Evolutionary conservation across 2,329 filamentous ascomycete species (phyloP).

Genomic region (Pseudocercospora pini-densiflorae): DNA sequence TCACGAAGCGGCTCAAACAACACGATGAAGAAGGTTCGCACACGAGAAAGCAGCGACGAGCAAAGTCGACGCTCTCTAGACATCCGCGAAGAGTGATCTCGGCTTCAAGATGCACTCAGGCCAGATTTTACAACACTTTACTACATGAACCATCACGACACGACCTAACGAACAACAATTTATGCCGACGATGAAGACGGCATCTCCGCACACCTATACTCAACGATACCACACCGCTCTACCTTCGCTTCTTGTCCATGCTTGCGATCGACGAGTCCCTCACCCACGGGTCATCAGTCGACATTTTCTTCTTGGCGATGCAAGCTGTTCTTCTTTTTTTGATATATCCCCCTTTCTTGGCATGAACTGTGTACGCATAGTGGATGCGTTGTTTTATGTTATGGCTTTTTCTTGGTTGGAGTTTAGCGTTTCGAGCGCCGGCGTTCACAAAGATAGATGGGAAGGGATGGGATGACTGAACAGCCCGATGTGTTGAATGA

Average conservation of each 20-base stretch:
- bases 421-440: constrained; percentile 20
- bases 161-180: constrained; percentile 20
- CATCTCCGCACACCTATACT: constrained; percentile 9
- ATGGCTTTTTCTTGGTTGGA: constrained; percentile 8
- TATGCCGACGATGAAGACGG: constrained; percentile 13
- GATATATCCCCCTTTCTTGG: not conserved
- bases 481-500: constrained; percentile 8
- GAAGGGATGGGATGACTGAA: constrained; percentile 20
- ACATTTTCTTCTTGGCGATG: not conserved
- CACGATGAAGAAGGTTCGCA: constrained; percentile 54
- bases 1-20: constrained; percentile 55
- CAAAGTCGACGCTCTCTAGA: constrained; percentile 26
- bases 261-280: constrained; percentile 3
- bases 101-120: not conserved
- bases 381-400: constrained; percentile 8
- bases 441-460: constrained; percentile 15
- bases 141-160: constrained; percentile 14
- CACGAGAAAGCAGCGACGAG: constrained; percentile 35
- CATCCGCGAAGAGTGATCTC: constrained; percentile 30
- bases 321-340: not conserved
- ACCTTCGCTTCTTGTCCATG: constrained; percentile 23
- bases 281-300: not conserved
- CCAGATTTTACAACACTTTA: constrained; percentile 10
- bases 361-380: constrained; percentile 14
- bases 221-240: constrained; percentile 14